Evolutionary conservation across 2,329 filamentous ascomycete genomes (phyloP).

Genomic region (Fusarium zealandicum): DNA sequence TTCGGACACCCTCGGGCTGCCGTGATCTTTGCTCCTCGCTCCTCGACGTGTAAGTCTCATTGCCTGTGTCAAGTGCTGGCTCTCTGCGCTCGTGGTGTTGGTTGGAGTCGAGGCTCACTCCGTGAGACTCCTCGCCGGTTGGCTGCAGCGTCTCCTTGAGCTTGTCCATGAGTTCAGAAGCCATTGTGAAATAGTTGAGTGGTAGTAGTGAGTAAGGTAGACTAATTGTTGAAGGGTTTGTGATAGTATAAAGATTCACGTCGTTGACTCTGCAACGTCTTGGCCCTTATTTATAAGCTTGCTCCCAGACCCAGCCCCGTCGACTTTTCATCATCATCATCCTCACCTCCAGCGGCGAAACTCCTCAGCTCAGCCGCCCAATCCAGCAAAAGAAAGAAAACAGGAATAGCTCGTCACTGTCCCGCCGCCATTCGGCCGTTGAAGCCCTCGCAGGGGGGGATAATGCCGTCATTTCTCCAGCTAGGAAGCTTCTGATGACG

Average conservation of each 20-base stretch:
- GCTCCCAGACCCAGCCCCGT: neutral
- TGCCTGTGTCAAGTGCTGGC: neutral
- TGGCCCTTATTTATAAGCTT: neutral
- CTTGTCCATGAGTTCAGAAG: slow-evolving; percentile 29
- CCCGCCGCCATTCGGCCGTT: slow-evolving; percentile 6
- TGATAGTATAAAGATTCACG: neutral
- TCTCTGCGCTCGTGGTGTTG: slow-evolving; percentile 16
- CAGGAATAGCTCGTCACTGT: slow-evolving; percentile 4
- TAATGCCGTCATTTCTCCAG: slow-evolving; percentile 21
- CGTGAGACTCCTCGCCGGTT: slow-evolving; percentile 10
- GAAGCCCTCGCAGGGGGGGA: neutral
- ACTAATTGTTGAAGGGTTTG: neutral
- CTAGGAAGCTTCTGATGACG: slow-evolving; percentile 20
- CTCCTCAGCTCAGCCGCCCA: neutral
- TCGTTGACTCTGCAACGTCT: no score
- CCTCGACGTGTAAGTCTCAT: neutral
- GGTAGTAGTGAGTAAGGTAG: neutral
- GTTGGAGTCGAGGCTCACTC: neutral
- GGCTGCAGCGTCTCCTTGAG: slow-evolving; percentile 31
- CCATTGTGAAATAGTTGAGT: slow-evolving; percentile 13
- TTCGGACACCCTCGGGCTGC: slow-evolving; percentile 17
- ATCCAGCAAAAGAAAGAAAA: neutral
- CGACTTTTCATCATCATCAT: slow-evolving; percentile 7
- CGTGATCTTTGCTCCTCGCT: slow-evolving; percentile 1
- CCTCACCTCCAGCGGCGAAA: neutral